Conservation (phyloP, 2,329 filamentous ascomycete species). For the Xylariaceae sp. region DNA sequence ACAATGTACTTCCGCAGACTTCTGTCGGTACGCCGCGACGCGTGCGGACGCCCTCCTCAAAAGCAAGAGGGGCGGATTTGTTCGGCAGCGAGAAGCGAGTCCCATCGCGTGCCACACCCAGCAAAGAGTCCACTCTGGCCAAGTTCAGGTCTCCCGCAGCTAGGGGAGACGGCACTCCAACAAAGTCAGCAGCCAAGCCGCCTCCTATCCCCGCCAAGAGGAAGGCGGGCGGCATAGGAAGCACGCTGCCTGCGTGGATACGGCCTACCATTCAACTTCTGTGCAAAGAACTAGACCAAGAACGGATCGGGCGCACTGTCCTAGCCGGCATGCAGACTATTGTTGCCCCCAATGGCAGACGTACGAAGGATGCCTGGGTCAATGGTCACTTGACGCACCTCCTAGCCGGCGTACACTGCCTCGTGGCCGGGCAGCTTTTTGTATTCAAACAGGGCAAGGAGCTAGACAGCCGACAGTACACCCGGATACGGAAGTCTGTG, state of each 20-base stretch:
- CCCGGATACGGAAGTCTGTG: constrained; percentile 43
- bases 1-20: constrained; percentile 58
- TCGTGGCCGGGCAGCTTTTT: constrained; percentile 50
- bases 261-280: constrained; percentile 64
- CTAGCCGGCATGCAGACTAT: constrained; percentile 67
- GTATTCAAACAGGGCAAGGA: constrained; percentile 37
- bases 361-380: constrained; percentile 47
- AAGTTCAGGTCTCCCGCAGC: constrained; percentile 40
- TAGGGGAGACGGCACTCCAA: constrained; percentile 37
- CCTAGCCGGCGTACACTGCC: constrained; percentile 58
- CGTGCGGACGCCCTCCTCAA: constrained; percentile 31
- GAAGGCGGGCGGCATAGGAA: constrained; percentile 25
- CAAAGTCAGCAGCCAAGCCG: constrained; percentile 38
- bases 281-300: constrained; percentile 57
- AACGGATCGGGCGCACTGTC: constrained; percentile 65
- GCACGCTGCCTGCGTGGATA: constrained; percentile 60
- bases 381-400: constrained; percentile 48
- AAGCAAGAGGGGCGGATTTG: constrained; percentile 33
- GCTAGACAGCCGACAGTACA: constrained; percentile 42
- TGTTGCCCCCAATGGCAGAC: constrained; percentile 39
- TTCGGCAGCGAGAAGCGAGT: constrained; percentile 31
- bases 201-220: constrained; percentile 28
- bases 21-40: constrained; percentile 22
- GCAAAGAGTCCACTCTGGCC: constrained; percentile 42
- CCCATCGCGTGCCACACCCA: constrained; percentile 42